Evolutionary conservation across 768 basidiomycete genomes (phyloP), one percentile per base, ranked within the genome.

Genomic region (Phallus indusiatus): DNA sequence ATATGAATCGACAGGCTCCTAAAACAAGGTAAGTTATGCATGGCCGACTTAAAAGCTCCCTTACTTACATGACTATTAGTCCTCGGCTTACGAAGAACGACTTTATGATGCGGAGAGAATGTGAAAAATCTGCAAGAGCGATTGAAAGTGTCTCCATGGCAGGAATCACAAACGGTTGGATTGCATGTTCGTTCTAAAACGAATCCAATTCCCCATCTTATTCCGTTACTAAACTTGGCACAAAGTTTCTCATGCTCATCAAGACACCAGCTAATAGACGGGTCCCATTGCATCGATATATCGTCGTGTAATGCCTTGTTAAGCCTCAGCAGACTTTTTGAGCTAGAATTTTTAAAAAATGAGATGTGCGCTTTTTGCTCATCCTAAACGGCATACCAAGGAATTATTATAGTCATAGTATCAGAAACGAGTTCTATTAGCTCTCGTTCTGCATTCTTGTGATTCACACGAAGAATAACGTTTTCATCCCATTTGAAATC

Each of bases 151-250:
- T 78, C 72, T 2, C 83, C 84, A 6, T 67, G 67, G 67, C 92
- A 91, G 20, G 72, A 74, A 24, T 61, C 14, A 67, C 94, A 97
- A 56, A 82, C 4, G 4, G n/a, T 83, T 22, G 74, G 68, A 1
- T 81, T 80, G 70, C 94, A 97, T 0, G 93, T 78, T 53, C 92
- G 78, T 70, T 98, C 94, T 35, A 93, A 77, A 6, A 79, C 76
- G 65, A 89, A 81, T 3, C 93, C 90, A 24, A 95, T 78, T 5
- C 94, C 94, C 69, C 91, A 93, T 33, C 90, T 79, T 8, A 93
- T 85, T 28, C 94, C 93, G 52, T 89, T 88, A 18, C 79, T 77
- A 62, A 95, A 78, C 65, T 90, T 88, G 18, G 93, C 93, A 63
- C 87, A 89, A 22, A 90, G 76, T 70, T 94, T 96, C 52, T 21